A percentile compares a stretch with the other conserved stretches of the same genome.
Evolutionary conservation across 768 basidiomycete genomes (phyloP).

Genomic region (Boletus reticulatus): DNA sequence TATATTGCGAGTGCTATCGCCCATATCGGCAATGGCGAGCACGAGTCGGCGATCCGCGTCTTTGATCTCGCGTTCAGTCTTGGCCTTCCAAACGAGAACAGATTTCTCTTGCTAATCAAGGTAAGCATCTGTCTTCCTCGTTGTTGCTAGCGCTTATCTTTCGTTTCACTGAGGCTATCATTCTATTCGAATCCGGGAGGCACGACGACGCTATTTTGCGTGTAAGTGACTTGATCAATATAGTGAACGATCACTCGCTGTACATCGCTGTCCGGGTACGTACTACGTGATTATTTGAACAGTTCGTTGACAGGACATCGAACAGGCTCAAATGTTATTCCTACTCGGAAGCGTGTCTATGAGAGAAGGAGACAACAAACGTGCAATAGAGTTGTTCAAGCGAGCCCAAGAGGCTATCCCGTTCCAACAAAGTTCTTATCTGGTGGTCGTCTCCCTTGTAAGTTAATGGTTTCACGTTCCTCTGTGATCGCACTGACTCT

Average conservation of each 20-base stretch:
- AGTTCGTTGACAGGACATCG: background rate
- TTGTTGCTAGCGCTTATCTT: background rate
- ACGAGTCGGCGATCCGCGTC: background rate
- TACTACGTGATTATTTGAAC: too few species aligned
- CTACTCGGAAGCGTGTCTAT: background rate
- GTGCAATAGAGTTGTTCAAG: background rate
- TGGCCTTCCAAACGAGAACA: background rate
- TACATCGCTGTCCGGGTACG: too few species aligned
- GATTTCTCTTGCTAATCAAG: slow-evolving; percentile 8
- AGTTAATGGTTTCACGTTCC: background rate
- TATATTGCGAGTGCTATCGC: slow-evolving; percentile 7
- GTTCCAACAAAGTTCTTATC: background rate
- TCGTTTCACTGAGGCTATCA: background rate
- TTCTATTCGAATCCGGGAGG: background rate
- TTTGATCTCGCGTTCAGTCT: slow-evolving; percentile 6
- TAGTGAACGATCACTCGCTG: too few species aligned
- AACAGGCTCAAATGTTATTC: background rate
- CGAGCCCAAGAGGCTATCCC: background rate
- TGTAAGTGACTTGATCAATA: too few species aligned
- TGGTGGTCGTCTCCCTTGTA: background rate
- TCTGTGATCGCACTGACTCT: background rate
- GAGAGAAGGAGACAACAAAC: background rate
- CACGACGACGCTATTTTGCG: too few species aligned
- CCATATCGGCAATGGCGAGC: background rate
- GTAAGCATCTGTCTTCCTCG: background rate